Base-by-base conservation (phyloP, 352 stramenopile species). In the Phytophthora hibernalis region DNA sequence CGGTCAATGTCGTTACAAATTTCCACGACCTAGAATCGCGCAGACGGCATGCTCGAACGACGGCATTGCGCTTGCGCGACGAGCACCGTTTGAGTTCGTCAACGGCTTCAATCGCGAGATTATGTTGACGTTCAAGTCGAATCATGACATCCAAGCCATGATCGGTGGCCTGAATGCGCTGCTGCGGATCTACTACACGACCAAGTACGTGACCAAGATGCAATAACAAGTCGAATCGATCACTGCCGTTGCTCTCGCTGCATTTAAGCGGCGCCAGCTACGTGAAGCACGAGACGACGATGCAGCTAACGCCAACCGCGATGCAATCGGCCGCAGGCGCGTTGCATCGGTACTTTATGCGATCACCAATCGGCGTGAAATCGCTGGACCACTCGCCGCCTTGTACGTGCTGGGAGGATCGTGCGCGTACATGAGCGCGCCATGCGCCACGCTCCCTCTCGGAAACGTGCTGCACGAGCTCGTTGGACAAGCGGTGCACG, bases 101-200 rank as follows among this genome's bases (percentile, higher is more conserved):
- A 51, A 51, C n/a, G 44, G 44, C 12, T 51, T 21, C 21, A 51
- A 51, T 8, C 5, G 10, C 9, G 10, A 15, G 21, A 18, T 51
- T 2, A 51, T 51, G 44, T 10, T 51, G 12, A 30, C 44, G 18
- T 51, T 31, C 44, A 51, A 51, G 44, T 51, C 18, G 7, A 40
- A 44, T 5, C 20, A n/a, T n/a, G n/a, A n/a, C n/a, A n/a, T n/a
- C n/a, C n/a, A n/a, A n/a, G n/a, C n/a, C n/a, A n/a, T n/a, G 21
- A 20, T 37, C 11, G 44, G 44, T 9, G 44, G 44, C 7, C 1
- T 37, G 10, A 9, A 35, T 20, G 44, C 44, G 24, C 9, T 35
- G 44, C 13, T 51, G 9, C 22, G 22, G 9, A 51, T 35, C 44
- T 35, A 26, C 44, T 37, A 51, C 44, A 13, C 44, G 21, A 51